phyloP scores from a whole-genome alignment of 805 yeast genomes.

The Teunomyces aglyptinius region DNA sequence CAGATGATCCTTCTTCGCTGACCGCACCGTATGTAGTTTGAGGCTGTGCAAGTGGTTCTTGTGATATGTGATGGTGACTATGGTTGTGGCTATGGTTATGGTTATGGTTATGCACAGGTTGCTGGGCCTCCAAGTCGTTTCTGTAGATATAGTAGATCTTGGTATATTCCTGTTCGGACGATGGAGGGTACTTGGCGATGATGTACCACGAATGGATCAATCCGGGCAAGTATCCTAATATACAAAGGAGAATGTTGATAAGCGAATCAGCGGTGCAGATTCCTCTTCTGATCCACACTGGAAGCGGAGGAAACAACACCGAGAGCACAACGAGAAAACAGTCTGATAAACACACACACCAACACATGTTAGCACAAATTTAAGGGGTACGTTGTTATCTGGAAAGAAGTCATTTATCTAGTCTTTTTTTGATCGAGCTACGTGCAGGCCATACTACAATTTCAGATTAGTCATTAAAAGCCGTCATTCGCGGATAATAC shows the following conservation, averaged over 20 bases:
- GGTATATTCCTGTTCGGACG: conserved; percentile 20
- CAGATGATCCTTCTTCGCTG: conserved; percentile 12
- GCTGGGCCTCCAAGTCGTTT: conserved; percentile 34
- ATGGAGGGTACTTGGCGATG: conserved; percentile 46
- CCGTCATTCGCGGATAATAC: too few relatives aligned
- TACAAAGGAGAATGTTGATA: conserved; percentile 40
- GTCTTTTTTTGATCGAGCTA: conserved; percentile 2
- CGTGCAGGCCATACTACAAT: too few relatives aligned
- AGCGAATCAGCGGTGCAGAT: conserved; percentile 52
- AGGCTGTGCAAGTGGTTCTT: conserved; percentile 10
- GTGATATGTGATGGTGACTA: conserved; percentile 8
- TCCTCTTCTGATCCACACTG: conserved; percentile 68
- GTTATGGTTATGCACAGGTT: conserved; percentile 24
- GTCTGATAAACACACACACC: conserved; percentile 45
- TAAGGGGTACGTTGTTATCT: background rate
- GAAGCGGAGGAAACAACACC: conserved; percentile 70
- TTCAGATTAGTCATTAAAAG: too few relatives aligned
- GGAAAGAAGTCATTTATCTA: background rate
- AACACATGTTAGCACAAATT: conserved; percentile 1
- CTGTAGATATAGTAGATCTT: conserved; percentile 35
- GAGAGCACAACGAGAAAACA: conserved; percentile 58
- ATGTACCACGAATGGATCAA: conserved; percentile 50
- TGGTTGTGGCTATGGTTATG: conserved; percentile 12
- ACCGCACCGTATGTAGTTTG: conserved; percentile 29
- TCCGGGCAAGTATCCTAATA: conserved; percentile 52